A percentile compares a stretch with the other conserved stretches of the same genome.
phyloP scores from a whole-genome alignment of 148 eudicot species.

The Chenopodium suecicum region DNA sequence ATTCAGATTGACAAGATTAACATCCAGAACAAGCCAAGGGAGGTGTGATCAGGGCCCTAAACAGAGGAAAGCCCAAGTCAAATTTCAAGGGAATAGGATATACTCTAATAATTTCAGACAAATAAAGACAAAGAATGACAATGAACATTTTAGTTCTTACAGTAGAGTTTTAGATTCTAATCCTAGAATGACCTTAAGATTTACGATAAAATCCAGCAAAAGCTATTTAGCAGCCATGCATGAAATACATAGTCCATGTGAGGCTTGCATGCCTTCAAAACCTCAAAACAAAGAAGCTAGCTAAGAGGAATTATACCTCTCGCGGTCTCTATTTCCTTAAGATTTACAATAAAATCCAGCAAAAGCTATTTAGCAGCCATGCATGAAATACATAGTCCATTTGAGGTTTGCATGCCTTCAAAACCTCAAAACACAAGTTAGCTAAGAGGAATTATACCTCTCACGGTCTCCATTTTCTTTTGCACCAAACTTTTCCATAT shows the following conservation, averaged over 20 bases:
- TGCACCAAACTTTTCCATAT: background rate
- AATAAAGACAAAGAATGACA: background rate
- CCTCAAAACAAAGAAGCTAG: background rate
- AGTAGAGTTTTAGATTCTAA: background rate
- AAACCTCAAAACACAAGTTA: background rate
- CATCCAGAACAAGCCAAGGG: constrained; percentile 50
- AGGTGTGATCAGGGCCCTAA: constrained; percentile 56
- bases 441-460: background rate
- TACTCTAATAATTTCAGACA: constrained; percentile 7
- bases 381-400: background rate
- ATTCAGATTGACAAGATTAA: constrained; percentile 31
- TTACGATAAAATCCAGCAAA: background rate
- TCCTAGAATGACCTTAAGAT: background rate
- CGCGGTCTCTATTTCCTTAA: background rate
- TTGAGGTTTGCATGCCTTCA: background rate
- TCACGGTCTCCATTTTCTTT: background rate
- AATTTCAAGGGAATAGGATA: constrained; percentile 5
- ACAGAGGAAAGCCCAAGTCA: constrained; percentile 43
- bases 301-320: background rate
- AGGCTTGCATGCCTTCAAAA: background rate
- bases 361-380: background rate
- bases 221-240: background rate
- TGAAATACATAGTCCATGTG: background rate
- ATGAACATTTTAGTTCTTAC: background rate
- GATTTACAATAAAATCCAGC: background rate